Conservation (phyloP, 108 stramenopile genomes). For the Aurantiochytrium sp. region DNA sequence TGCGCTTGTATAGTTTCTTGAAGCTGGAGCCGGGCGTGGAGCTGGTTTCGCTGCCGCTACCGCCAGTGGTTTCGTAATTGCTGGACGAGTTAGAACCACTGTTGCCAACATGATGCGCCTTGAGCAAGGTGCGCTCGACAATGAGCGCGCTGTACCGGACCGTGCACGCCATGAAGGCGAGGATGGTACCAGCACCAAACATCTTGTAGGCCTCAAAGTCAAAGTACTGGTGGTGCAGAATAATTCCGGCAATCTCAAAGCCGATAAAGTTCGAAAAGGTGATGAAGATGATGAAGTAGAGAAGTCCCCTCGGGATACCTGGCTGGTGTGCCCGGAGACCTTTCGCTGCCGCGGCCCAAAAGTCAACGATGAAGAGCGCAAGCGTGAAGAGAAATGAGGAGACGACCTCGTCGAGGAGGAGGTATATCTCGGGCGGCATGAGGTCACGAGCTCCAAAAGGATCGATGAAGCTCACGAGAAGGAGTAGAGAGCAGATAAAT, state of each 20-base stretch:
- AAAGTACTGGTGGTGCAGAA: background rate
- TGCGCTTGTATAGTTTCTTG: background rate
- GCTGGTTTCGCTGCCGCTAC: background rate
- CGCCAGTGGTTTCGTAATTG: background rate
- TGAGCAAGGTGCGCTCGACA: background rate
- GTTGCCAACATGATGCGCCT: background rate
- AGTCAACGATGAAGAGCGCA: background rate
- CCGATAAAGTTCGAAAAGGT: background rate
- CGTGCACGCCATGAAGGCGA: background rate
- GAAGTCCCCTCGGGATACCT: background rate
- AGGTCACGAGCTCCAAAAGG: background rate
- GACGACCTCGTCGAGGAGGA: background rate
- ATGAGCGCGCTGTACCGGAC: background rate
- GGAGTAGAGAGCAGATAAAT: background rate
- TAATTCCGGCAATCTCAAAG: background rate
- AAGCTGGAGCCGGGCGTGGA: background rate
- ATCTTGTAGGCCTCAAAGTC: background rate
- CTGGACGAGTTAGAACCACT: background rate
- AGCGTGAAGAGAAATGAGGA: background rate
- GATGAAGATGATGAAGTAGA: background rate
- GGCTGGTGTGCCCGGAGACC: background rate
- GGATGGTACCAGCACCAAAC: background rate
- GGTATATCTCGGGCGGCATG: background rate
- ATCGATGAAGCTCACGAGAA: background rate
- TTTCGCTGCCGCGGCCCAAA: background rate